A percentile compares a stretch with the other conserved stretches of the same genome.
These are phyloP conservation scores for Neurospora intermedia DNA, from an alignment of 495 filamentous ascomycete genomes.

Conservation along the genomic window DNA sequence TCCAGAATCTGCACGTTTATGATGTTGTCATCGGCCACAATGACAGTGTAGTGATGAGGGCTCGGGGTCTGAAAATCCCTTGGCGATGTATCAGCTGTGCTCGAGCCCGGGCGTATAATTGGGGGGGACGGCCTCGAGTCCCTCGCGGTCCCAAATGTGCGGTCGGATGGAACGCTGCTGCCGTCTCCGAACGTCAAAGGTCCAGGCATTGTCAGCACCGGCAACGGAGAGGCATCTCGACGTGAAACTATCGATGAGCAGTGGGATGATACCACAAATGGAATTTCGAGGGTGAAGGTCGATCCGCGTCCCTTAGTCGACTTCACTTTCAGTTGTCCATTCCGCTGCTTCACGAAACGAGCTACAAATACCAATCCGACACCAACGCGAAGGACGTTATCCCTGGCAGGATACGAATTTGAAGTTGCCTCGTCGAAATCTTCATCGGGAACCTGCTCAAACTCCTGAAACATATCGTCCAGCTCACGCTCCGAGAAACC, in stretches of 20 bases:
- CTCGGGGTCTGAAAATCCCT: conserved; percentile 4
- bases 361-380: conserved; percentile 15
- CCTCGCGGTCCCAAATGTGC: not conserved
- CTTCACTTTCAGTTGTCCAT: conserved; percentile 11
- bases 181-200: not conserved
- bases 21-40: conserved; percentile 78
- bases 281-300: conserved; percentile 16
- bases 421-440: conserved; percentile 36
- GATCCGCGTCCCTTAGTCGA: conserved; percentile 12
- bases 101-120: not conserved
- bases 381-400: conserved; percentile 12
- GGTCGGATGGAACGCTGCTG: conserved; percentile 2
- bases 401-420: not conserved
- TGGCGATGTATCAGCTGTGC: not conserved
- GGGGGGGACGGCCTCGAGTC: conserved; percentile 3
- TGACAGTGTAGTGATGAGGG: conserved; percentile 42
- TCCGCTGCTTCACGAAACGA: conserved; percentile 15
- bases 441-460: conserved; percentile 64
- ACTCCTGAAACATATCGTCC: conserved; percentile 62
- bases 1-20: conserved; percentile 70
- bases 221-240: conserved; percentile 13
- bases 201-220: conserved; percentile 11
- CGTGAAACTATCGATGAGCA: conserved; percentile 9
- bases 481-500: conserved; percentile 58
- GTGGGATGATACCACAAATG: conserved; percentile 16